A percentile compares a stretch with the other conserved stretches of the same genome.
phyloP scores from a whole-genome alignment of 768 basidiomycete genomes.

The Tephrocybe sp. region DNA sequence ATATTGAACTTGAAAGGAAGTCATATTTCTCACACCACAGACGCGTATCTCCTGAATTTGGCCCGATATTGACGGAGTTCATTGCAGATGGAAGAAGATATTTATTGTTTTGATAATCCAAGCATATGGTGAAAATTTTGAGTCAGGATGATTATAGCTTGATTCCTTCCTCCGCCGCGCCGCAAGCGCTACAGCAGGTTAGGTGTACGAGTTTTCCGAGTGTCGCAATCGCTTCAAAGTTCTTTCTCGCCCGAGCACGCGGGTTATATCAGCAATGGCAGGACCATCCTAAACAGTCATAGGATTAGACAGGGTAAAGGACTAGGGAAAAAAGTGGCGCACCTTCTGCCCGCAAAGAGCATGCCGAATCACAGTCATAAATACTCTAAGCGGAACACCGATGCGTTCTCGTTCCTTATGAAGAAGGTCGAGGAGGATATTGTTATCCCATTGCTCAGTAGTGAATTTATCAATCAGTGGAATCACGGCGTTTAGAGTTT shows the following conservation, averaged over 20 bases:
- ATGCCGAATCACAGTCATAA: conserved; percentile 76
- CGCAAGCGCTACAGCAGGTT: no score
- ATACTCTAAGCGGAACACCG: conserved; percentile 43
- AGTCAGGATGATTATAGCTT: no score
- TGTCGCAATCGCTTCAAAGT: conserved; percentile 35
- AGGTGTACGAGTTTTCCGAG: no score
- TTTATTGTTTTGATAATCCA: no score
- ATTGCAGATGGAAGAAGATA: no score
- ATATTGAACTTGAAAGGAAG: background rate
- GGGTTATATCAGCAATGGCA: conserved; percentile 43
- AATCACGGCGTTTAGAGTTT: conserved; percentile 32
- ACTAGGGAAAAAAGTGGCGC: conserved; percentile 21
- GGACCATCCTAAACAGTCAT: conserved; percentile 44
- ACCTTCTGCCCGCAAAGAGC: conserved; percentile 84
- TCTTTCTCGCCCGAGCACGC: conserved; percentile 41
- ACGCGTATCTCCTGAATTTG: background rate
- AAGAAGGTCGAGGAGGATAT: conserved; percentile 36
- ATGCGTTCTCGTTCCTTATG: conserved; percentile 40
- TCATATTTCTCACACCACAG: conserved; percentile 3
- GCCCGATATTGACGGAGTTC: no score
- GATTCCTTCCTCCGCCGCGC: no score
- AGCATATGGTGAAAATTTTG: no score
- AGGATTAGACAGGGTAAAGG: background rate
- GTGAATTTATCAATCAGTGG: conserved; percentile 28
- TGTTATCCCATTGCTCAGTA: conserved; percentile 36